Evolutionary conservation across 108 stramenopile genomes (phyloP).

Genomic region (Pseudonitzschia delicatissima): DNA sequence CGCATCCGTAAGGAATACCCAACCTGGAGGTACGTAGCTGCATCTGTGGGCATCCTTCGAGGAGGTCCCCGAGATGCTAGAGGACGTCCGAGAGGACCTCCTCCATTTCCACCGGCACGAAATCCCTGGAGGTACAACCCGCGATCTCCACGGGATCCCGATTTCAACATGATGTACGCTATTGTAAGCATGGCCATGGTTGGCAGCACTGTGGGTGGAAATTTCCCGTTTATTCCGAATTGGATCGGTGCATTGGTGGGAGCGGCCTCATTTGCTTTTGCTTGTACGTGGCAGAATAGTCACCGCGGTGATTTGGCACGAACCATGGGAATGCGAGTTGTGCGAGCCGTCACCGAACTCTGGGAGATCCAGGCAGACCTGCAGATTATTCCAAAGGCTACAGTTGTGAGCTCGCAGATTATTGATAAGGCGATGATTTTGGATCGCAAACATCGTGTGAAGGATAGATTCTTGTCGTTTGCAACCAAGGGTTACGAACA

Average conservation of each 20-base stretch:
- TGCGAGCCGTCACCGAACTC: constrained; percentile 52
- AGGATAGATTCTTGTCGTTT: constrained; percentile 57
- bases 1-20: constrained; percentile 61
- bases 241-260: constrained; percentile 80
- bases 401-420: constrained; percentile 57
- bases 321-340: constrained; percentile 79
- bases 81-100: constrained; percentile 21
- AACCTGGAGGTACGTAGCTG: constrained; percentile 54
- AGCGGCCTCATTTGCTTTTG: constrained; percentile 60
- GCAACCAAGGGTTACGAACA: constrained; percentile 53
- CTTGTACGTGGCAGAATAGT: constrained; percentile 44
- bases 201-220: constrained; percentile 71
- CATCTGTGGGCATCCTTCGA: constrained; percentile 5
- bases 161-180: constrained; percentile 75
- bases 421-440: constrained; percentile 79
- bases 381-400: constrained; percentile 52
- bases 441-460: constrained; percentile 81
- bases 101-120: constrained; percentile 64
- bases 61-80: constrained; percentile 39
- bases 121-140: constrained; percentile 69
- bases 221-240: constrained; percentile 70
- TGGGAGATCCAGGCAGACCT: constrained; percentile 64
- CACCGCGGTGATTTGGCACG: constrained; percentile 74
- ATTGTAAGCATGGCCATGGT: constrained; percentile 69
- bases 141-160: constrained; percentile 46